These are phyloP conservation scores for Solanum paucissectum DNA, from an alignment of 257 asterid species.

Conservation along the genomic window DNA sequence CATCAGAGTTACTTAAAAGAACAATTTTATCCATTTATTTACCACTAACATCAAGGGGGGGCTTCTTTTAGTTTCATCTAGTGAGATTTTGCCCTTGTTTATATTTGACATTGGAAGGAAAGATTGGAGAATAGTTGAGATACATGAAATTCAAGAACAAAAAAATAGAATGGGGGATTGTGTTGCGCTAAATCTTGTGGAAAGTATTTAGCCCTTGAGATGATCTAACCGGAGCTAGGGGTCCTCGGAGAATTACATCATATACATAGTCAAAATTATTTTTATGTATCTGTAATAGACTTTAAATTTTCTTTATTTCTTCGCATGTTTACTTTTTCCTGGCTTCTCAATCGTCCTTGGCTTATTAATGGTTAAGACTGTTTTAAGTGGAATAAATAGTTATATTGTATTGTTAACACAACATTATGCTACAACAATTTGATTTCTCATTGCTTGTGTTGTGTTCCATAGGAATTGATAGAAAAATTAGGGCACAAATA, in stretches of 20 bases:
- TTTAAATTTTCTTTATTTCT: no score
- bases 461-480: not conserved
- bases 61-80: not conserved
- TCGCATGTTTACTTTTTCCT: not conserved
- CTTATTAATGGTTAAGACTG: not conserved
- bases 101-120: no score
- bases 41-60: not conserved
- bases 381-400: no score
- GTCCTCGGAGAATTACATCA: not conserved
- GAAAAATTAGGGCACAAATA: not conserved
- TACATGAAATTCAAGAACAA: no score
- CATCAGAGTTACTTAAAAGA: no score
- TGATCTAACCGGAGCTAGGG: not conserved
- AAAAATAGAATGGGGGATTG: no score
- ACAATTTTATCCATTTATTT: not conserved
- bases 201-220: not conserved
- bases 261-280: no score
- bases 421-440: no score
- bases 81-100: no score
- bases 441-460: no score
- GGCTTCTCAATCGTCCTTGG: not conserved
- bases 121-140: no score
- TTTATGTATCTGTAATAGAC: no score
- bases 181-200: not conserved
- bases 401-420: not conserved